Conservation (phyloP, 2,329 filamentous ascomycete genomes). For the Pyrenophora graminea region DNA sequence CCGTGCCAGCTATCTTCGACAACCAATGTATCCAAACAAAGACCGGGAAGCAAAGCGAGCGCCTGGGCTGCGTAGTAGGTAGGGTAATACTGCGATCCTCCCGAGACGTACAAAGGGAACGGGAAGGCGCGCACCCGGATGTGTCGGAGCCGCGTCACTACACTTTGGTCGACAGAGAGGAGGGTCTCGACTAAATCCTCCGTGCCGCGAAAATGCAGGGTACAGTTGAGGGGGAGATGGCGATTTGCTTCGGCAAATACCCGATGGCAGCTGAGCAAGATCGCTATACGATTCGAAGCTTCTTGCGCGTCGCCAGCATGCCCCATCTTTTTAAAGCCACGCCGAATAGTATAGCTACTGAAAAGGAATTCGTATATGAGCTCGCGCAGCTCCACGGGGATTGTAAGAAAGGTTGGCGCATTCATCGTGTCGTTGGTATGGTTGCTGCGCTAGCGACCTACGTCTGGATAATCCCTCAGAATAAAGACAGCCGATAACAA, state of each 20-base stretch:
- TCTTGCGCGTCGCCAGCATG: neutral
- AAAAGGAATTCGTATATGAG: conserved; percentile 43
- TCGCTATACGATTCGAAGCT: conserved; percentile 31
- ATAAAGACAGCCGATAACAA: conserved; percentile 4
- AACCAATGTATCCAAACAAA: conserved; percentile 38
- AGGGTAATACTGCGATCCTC: conserved; percentile 34
- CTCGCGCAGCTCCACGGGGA: conserved; percentile 42
- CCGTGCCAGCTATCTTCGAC: conserved; percentile 45
- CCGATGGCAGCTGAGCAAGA: conserved; percentile 39
- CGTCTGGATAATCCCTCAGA: neutral
- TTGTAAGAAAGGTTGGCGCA: conserved; percentile 31
- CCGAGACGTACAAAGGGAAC: conserved; percentile 37
- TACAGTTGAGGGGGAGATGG: conserved; percentile 37
- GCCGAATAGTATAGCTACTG: conserved; percentile 33
- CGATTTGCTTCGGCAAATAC: conserved; percentile 39
- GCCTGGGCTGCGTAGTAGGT: conserved; percentile 41
- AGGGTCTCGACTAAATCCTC: conserved; percentile 41
- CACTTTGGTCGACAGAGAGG: conserved; percentile 34
- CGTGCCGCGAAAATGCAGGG: conserved; percentile 41
- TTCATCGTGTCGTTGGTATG: conserved; percentile 13
- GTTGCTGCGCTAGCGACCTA: conserved; percentile 13
- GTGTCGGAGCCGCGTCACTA: conserved; percentile 40
- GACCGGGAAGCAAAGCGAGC: conserved; percentile 36
- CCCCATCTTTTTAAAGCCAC: conserved; percentile 30
- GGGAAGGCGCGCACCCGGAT: conserved; percentile 40